Evolutionary conservation across 2,329 filamentous ascomycete genomes (phyloP), one percentile per base, ranked within the genome.

Genomic region (Aureobasidium namibiae): DNA sequence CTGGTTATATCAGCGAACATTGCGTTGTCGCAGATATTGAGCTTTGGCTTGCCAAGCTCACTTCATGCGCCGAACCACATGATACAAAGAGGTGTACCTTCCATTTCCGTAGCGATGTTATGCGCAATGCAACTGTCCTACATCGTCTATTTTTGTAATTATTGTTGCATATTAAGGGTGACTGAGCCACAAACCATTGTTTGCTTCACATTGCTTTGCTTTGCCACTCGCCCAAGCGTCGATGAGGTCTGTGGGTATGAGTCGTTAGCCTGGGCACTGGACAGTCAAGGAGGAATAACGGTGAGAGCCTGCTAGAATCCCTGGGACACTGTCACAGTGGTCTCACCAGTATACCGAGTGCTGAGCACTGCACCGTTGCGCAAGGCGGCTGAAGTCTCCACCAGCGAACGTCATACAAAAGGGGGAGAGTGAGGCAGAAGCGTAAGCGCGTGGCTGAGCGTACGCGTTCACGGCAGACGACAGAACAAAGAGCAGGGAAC

Each of bases 321-420:
- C 50, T 18, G 16, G n/a, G 18, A 52, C 23, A 50, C 29, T 16
- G 34, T 21, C n/a, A n/a, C n/a, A n/a, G n/a, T n/a, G n/a, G 23
- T 21, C 24, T n/a, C 26, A 33, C 14, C 29, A 10, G 3, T 54
- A 54, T 54, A 54, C 16, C 50, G 50, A 42, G 38, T 26, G 38
- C 34, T 18, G 49, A 39, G 18, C 49, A 54, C 36, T 42, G 50
- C 36, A 33, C 50, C 50, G 50, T 54, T 54, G 50, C 33, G 48
- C 31, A 49, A 52, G 38, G n/a, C 50, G 50, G 50, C 36, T 33
- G 26, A 23, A 42, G 50, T 52, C 31, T 54, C 50, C 50, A 54
- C 50, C 36, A 42, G 24, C 23, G 50, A 54, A 42, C 50, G 50
- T 54, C 50, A 42, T 54, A 42, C 36, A 42, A 54, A 50, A 42